Conservation (phyloP, 208 protist species). For the Trichomonas tenax region DNA sequence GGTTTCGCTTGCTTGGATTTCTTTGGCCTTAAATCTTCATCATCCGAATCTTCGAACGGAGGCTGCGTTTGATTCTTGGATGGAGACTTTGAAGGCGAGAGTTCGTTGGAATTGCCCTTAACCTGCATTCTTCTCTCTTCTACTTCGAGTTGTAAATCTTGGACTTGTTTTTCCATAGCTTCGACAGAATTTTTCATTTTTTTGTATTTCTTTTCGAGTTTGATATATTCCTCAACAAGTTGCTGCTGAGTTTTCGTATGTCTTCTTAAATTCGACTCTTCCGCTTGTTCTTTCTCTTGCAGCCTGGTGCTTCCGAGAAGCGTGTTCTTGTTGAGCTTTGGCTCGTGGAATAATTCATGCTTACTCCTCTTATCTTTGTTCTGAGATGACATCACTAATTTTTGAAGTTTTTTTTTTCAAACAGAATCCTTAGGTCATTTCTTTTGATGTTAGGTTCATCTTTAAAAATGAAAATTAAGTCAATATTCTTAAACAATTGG, state of each 20-base stretch:
- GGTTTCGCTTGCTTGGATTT: not conserved
- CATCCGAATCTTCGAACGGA: not conserved
- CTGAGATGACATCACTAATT: no score
- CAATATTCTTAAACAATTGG: no score
- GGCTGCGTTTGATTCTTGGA: not conserved
- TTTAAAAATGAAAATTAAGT: no score
- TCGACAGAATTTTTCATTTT: not conserved
- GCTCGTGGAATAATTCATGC: not conserved
- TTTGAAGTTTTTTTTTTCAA: no score
- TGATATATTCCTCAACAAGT: not conserved
- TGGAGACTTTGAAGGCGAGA: not conserved
- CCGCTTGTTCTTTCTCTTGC: not conserved
- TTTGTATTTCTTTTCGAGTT: not conserved
- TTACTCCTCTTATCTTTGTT: no score
- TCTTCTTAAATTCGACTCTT: not conserved
- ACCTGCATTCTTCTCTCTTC: not conserved
- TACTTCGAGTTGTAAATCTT: not conserved
- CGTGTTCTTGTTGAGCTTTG: not conserved
- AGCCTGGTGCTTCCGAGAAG: not conserved
- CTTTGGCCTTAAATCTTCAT: not conserved
- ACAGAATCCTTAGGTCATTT: no score
- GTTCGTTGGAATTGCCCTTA: not conserved
- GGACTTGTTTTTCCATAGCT: not conserved
- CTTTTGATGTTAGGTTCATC: no score
- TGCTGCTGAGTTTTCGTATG: not conserved